Evolutionary conservation across 176 grass and related monocot species (phyloP), one percentile per base, ranked within the genome.

Genomic region (Bothriochloa decipiens): DNA sequence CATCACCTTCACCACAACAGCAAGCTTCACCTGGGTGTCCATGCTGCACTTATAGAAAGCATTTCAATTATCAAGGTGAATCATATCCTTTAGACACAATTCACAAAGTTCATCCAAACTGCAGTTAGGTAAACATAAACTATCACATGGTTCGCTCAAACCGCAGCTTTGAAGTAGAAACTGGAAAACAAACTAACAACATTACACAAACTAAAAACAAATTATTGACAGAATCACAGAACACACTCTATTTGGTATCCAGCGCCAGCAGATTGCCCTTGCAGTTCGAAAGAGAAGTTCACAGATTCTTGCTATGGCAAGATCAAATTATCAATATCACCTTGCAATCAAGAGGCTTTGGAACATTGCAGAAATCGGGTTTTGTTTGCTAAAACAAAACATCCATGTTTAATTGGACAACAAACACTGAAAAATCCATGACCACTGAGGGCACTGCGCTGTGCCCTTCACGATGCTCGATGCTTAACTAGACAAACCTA

Each of bases 1-100:
- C 87, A 94, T 97, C 28, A 97, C 87, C 89, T 14, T 94, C 65
- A 97, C 91, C 33, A 97, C 94, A 13, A 94, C 94, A 37, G 94
- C 94, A 35, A 97, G 85, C 91, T 97, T 94, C 47, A 90, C 94
- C 86, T 97, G 94, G 7, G 78, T 84, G 78, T 97, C 94, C 94
- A 97, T 97, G 62, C 83, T 94, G 83, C 90, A 86, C 5, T 65
- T 27, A 60, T 40, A 69, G n/a, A 88, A 12, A 66, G n/a, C 6
- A 33, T 40, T 40, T 40, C 5, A 40, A 6, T 40, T 39, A 37
- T 50, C 13, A 62, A 57, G 16, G 18, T 77, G 37, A 70, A 43
- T 1, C 42, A 78, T 36, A 57, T 33, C 33, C 36, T 27, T 22
- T 68, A 6, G 0, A n/a, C 1, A 22, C 13, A 32, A 32, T 2